Evolutionary conservation across 805 yeast genomes (phyloP).

Genomic region (Ogataea pilisensis): DNA sequence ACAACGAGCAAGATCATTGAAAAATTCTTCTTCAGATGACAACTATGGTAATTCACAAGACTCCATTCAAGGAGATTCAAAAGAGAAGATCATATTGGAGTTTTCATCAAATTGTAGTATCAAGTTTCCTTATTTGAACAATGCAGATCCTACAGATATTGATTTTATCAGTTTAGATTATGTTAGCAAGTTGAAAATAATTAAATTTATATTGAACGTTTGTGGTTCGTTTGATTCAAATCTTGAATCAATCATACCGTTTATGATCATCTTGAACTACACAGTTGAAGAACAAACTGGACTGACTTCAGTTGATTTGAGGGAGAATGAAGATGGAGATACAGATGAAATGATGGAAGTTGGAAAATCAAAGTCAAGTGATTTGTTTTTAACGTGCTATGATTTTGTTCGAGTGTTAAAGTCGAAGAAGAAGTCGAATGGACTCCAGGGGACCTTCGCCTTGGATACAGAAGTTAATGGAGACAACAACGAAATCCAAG

Average conservation of each 20-base stretch:
- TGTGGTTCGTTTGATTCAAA: conserved; percentile 3
- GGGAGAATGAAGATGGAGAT: conserved; percentile 1
- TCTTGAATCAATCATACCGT: background rate
- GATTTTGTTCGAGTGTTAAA: background rate
- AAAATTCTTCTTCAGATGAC: too few species aligned
- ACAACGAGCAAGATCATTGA: background rate
- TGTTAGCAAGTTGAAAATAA: conserved; percentile 11
- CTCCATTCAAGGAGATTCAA: background rate
- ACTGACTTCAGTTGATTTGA: background rate
- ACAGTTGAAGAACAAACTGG: conserved; percentile 2
- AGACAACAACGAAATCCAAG: too few species aligned
- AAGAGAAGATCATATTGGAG: background rate
- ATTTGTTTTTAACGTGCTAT: background rate
- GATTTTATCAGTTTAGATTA: conserved; percentile 12
- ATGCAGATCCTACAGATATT: conserved; percentile 7
- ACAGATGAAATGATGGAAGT: background rate
- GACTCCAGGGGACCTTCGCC: too few species aligned
- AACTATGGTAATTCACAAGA: background rate
- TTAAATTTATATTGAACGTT: conserved; percentile 1
- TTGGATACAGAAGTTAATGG: too few species aligned
- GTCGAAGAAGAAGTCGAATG: background rate
- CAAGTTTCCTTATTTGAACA: conserved; percentile 15
- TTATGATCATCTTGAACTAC: conserved; percentile 4
- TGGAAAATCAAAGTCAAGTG: too few species aligned
- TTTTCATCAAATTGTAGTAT: conserved; percentile 2